A percentile compares a stretch with the other conserved stretches of the same genome.
Conservation (phyloP, 108 stramenopile species). For the Skeletonema menzelii region DNA sequence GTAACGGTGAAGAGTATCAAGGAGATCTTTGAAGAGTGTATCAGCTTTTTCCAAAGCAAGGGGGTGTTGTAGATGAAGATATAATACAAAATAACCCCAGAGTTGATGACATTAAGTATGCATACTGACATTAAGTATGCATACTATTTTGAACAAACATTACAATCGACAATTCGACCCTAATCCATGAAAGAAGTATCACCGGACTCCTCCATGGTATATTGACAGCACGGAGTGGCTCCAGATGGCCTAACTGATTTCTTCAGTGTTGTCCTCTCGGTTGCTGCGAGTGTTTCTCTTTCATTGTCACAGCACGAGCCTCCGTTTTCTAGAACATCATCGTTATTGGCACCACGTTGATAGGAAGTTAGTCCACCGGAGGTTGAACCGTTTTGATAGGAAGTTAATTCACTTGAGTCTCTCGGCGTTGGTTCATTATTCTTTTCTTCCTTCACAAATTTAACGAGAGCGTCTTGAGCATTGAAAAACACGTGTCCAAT, state of each 20-base stretch:
- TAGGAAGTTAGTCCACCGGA: constrained; percentile 4
- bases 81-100: neutral
- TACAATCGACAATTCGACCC: too few relatives aligned
- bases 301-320: neutral
- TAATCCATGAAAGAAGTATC: neutral
- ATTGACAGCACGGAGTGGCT: constrained; percentile 76
- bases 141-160: neutral
- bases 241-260: constrained; percentile 45
- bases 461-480: constrained; percentile 61
- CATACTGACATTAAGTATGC: neutral
- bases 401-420: constrained; percentile 2
- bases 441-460: neutral
- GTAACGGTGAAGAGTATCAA: constrained; percentile 18
- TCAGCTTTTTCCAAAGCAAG: constrained; percentile 30
- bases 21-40: constrained; percentile 24
- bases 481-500: constrained; percentile 78
- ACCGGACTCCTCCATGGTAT: constrained; percentile 31
- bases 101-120: neutral
- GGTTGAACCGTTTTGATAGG: constrained; percentile 13
- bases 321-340: constrained; percentile 9
- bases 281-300: constrained; percentile 2
- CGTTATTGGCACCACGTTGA: constrained; percentile 1
- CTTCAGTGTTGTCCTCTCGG: constrained; percentile 20
- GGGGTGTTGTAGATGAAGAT: constrained; percentile 12
- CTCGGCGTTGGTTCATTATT: neutral